Conservation (phyloP, 441 rosid genomes). For the Melastoma candidum region DNA sequence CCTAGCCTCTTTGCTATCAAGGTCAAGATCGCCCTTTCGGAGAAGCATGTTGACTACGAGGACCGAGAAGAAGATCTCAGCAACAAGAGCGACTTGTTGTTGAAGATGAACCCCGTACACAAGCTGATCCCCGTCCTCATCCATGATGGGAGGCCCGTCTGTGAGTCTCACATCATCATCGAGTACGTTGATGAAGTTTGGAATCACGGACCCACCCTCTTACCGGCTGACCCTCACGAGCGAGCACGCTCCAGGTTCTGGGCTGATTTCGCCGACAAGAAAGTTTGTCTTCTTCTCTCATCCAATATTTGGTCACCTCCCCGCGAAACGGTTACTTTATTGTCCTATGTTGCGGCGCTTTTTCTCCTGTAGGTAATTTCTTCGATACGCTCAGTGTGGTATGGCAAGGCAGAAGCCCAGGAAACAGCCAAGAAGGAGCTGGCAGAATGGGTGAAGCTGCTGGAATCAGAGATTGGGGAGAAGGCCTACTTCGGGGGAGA, state of each 20-base stretch:
- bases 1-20: constrained; percentile 10
- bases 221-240: constrained; percentile 10
- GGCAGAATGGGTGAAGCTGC: constrained; percentile 6
- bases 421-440: constrained; percentile 8
- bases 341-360: too few relatives aligned
- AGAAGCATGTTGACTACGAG: constrained; percentile 11
- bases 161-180: constrained; percentile 5
- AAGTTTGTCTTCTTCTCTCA: background rate
- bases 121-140: constrained; percentile 6
- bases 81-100: constrained; percentile 2
- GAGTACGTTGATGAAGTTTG: constrained; percentile 12
- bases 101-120: constrained; percentile 10
- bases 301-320: too few relatives aligned
- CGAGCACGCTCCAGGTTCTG: constrained; percentile 13
- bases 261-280: constrained; percentile 10
- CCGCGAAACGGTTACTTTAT: too few relatives aligned
- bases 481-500: constrained; percentile 19
- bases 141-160: constrained; percentile 7
- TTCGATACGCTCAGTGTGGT: background rate
- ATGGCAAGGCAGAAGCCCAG: constrained; percentile 6
- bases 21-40: constrained; percentile 12
- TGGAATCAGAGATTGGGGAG: constrained; percentile 21
- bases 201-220: constrained; percentile 6
- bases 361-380: too few relatives aligned
- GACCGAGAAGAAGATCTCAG: constrained; percentile 3